These are phyloP conservation scores for Periconia sp. DNA, from an alignment of 2,329 filamentous ascomycete genomes.

Conservation along the genomic window DNA sequence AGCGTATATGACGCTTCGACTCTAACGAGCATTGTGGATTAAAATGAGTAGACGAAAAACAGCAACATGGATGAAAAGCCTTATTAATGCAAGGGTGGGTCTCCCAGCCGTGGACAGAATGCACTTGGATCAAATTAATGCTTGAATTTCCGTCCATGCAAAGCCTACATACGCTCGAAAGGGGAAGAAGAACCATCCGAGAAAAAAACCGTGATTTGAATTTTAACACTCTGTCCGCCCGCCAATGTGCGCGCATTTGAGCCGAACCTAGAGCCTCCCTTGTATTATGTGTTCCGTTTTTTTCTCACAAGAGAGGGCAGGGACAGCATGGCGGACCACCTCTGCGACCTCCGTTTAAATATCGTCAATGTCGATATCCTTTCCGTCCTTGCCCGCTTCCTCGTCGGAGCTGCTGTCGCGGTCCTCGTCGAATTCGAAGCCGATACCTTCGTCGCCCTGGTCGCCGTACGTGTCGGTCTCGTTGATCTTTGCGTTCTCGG, in stretches of 20 bases:
- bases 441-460: slow-evolving; percentile 88
- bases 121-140: neutral
- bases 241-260: slow-evolving; percentile 43
- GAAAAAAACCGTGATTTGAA: neutral
- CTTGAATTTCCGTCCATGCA: neutral
- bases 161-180: neutral
- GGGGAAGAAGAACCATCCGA: neutral
- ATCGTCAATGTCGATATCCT: slow-evolving; percentile 93
- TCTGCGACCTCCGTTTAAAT: slow-evolving; percentile 59
- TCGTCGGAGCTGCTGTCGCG: slow-evolving; percentile 60
- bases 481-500: slow-evolving; percentile 99
- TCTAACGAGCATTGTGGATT: slow-evolving; percentile 19
- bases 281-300: slow-evolving; percentile 12
- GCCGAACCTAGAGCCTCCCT: slow-evolving; percentile 22
- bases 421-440: slow-evolving; percentile 99
- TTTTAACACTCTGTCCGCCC: slow-evolving; percentile 34
- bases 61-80: neutral
- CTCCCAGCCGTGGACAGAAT: neutral
- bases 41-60: neutral
- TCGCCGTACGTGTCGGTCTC: slow-evolving; percentile 94
- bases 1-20: slow-evolving; percentile 49
- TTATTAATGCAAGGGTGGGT: neutral
- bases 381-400: slow-evolving; percentile 64
- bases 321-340: slow-evolving; percentile 43
- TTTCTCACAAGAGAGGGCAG: slow-evolving; percentile 12